Percentiles rank a stretch among this genome's conserved stretches.
These are phyloP conservation scores for Lepiota venenata DNA, from an alignment of 768 basidiomycete species.

Conservation along the genomic window DNA sequence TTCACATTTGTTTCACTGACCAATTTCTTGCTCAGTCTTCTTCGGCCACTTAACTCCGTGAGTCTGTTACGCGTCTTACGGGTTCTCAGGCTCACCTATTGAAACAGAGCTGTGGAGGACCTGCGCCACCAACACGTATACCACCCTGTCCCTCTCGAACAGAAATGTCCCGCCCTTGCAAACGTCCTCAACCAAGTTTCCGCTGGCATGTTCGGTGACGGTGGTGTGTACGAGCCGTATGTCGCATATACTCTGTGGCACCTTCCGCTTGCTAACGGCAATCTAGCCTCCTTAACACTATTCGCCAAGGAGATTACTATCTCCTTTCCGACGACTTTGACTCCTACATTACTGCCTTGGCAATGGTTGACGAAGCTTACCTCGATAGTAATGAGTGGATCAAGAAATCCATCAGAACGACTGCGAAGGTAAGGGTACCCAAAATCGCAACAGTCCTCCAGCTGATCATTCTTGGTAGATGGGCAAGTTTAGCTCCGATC, in stretches of 20 bases:
- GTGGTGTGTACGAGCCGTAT: conserved; percentile 80
- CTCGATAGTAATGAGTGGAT: conserved; percentile 83
- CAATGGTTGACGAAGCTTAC: conserved; percentile 89
- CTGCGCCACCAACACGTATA: conserved; percentile 85
- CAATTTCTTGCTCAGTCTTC: conserved; percentile 54
- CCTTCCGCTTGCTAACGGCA: conserved; percentile 18
- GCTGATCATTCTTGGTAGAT: conserved; percentile 44
- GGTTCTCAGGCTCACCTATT: not conserved
- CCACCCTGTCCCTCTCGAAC: conserved; percentile 73
- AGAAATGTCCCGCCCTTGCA: conserved; percentile 82
- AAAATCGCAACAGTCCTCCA: not conserved
- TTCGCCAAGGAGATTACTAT: conserved; percentile 75
- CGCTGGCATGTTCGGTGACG: conserved; percentile 77
- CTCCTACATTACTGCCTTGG: conserved; percentile 75
- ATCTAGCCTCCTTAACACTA: conserved; percentile 65
- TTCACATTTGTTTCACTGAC: not conserved
- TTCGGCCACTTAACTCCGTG: conserved; percentile 83
- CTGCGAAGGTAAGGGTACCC: conserved; percentile 55
- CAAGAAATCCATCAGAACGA: conserved; percentile 85
- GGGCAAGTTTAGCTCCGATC: conserved; percentile 96
- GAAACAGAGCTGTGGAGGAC: conserved; percentile 67
- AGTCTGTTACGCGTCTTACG: conserved; percentile 13
- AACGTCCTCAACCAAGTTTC: conserved; percentile 76
- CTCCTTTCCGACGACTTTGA: conserved; percentile 92
- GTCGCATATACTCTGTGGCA: conserved; percentile 21